phyloP scores from a whole-genome alignment of 495 filamentous ascomycete species.

The Penicillium parvum region DNA sequence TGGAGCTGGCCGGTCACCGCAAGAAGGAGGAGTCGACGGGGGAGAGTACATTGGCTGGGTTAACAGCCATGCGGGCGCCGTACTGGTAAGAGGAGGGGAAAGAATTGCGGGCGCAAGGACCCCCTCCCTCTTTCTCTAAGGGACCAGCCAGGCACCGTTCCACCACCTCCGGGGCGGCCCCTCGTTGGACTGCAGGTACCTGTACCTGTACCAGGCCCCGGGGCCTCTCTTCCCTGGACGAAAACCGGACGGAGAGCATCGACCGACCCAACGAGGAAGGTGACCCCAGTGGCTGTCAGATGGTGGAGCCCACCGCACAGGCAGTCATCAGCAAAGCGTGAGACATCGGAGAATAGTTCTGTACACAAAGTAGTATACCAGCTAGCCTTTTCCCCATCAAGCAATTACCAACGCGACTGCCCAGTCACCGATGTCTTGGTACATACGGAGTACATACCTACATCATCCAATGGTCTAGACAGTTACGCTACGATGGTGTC shows the following conservation, averaged over 20 bases:
- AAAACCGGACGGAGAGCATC: constrained; percentile 6
- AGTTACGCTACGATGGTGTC: too few relatives aligned
- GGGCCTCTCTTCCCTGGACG: background rate
- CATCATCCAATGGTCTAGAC: too few relatives aligned
- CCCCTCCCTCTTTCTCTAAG: too few relatives aligned
- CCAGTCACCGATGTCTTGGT: too few relatives aligned
- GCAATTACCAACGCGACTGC: background rate
- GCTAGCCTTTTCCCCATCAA: constrained; percentile 5
- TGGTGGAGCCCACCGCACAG: constrained; percentile 5
- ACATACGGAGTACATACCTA: too few relatives aligned
- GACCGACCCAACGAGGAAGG: constrained; percentile 9
- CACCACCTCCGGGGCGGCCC: background rate
- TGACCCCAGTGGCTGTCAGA: constrained; percentile 17
- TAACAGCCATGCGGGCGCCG: constrained; percentile 66
- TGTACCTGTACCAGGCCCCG: too few relatives aligned
- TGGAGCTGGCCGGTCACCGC: constrained; percentile 77
- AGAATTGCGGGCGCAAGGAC: background rate
- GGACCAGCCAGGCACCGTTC: constrained; percentile 6
- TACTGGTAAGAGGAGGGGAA: constrained; percentile 52
- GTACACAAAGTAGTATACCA: constrained; percentile 16
- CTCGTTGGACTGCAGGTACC: constrained; percentile 8
- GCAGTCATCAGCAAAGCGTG: background rate
- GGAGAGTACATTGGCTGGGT: constrained; percentile 51
- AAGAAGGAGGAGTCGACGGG: constrained; percentile 62
- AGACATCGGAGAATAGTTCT: constrained; percentile 4